Percentiles rank a stretch among this genome's conserved stretches.
Evolutionary conservation across 177 flowering plant genomes (phyloP).

Genomic region (Vitis hybrid): DNA sequence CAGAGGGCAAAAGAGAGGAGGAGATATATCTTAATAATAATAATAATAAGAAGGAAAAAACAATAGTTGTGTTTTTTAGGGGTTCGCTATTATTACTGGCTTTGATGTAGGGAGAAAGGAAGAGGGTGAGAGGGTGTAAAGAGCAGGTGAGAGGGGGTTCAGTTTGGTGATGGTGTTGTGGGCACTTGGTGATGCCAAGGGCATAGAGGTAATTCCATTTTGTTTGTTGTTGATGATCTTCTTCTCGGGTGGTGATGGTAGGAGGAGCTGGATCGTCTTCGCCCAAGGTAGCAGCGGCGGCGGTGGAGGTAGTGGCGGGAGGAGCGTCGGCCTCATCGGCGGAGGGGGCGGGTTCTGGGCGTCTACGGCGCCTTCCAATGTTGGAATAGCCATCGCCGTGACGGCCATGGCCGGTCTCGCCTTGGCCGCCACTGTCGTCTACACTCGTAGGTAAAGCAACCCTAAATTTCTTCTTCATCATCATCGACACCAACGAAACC

Average conservation of each 20-base stretch:
- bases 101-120: too few relatives aligned
- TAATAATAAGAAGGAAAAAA: too few relatives aligned
- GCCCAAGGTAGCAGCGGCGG: slow-evolving; percentile 16
- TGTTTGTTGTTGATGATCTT: slow-evolving; percentile 9
- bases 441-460: slow-evolving; percentile 35
- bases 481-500: neutral
- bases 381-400: slow-evolving; percentile 38
- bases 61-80: too few relatives aligned
- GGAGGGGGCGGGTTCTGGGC: slow-evolving; percentile 23
- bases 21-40: too few relatives aligned
- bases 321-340: slow-evolving; percentile 1
- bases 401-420: slow-evolving; percentile 60
- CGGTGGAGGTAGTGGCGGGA: slow-evolving; percentile 22
- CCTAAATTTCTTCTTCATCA: neutral
- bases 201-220: neutral
- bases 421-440: slow-evolving; percentile 49
- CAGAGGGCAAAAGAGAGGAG: too few relatives aligned
- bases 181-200: neutral
- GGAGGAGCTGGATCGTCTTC: slow-evolving; percentile 18
- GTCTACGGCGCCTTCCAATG: slow-evolving; percentile 24
- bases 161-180: slow-evolving; percentile 2
- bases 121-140: neutral
- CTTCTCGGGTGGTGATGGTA: slow-evolving; percentile 24
- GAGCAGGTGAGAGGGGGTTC: neutral
- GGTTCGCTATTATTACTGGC: too few relatives aligned